Percentiles rank a stretch among this genome's conserved stretches.
phyloP scores from a whole-genome alignment of 164 flowering plant species.

The Annona squamosa region DNA sequence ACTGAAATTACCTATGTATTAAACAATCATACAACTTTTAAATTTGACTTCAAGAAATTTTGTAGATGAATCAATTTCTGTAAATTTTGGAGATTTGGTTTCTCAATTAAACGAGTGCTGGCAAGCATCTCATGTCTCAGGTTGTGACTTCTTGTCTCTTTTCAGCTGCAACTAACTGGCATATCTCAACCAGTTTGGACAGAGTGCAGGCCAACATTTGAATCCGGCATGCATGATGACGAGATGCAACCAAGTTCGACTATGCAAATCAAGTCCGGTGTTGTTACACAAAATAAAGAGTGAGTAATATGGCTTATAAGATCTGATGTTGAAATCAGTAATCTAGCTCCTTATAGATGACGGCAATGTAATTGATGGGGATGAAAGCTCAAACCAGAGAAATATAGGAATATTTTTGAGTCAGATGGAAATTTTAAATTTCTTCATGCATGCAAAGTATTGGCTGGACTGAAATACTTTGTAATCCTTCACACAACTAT shows the following conservation, averaged over 20 bases:
- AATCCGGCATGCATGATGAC: conserved; percentile 13
- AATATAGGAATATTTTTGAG: too few relatives aligned
- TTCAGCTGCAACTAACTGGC: conserved; percentile 62
- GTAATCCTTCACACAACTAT: too few relatives aligned
- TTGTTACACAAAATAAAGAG: conserved; percentile 53
- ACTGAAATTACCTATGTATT: too few relatives aligned
- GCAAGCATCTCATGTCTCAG: background rate
- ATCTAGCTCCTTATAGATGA: background rate
- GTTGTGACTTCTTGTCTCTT: conserved; percentile 26
- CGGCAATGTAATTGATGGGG: too few relatives aligned
- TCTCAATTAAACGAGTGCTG: too few relatives aligned
- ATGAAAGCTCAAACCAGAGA: too few relatives aligned
- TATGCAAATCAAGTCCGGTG: conserved; percentile 45
- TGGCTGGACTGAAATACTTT: too few relatives aligned
- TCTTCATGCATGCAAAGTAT: too few relatives aligned
- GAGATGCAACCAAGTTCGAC: conserved; percentile 33
- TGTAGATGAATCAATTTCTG: background rate
- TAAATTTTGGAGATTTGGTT: too few relatives aligned
- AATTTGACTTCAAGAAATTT: background rate
- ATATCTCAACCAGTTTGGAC: conserved; percentile 62
- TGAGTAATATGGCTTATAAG: conserved; percentile 30
- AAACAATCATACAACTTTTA: too few relatives aligned
- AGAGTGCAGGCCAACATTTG: conserved; percentile 29
- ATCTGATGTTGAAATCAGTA: background rate
- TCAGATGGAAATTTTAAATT: too few relatives aligned